Conservation (phyloP, 805 yeast genomes). For the Candida stauntonica region DNA sequence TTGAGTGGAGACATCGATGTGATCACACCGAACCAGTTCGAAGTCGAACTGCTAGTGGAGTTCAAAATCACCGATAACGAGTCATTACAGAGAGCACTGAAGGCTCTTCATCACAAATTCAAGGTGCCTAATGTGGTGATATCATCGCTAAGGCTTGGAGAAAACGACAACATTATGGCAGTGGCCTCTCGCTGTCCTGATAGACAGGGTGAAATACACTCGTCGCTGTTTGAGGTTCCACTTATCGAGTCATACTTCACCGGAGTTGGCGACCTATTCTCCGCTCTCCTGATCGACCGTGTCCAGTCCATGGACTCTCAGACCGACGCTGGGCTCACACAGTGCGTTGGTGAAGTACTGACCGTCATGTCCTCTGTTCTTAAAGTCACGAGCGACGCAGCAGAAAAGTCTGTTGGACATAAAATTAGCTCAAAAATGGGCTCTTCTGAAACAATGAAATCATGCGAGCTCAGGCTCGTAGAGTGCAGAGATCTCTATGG, state of each 20-base stretch:
- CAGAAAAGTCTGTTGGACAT: conserved; percentile 33
- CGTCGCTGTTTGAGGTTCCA: conserved; percentile 44
- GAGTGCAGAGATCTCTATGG: conserved; percentile 44
- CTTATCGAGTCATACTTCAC: conserved; percentile 78
- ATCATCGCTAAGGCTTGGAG: conserved; percentile 45
- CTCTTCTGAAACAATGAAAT: conserved; percentile 59
- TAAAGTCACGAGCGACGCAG: conserved; percentile 40
- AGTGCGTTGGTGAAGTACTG: conserved; percentile 50
- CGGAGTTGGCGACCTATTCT: conserved; percentile 91
- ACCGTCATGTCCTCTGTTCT: conserved; percentile 52
- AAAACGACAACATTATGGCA: conserved; percentile 13
- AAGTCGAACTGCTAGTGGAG: conserved; percentile 67
- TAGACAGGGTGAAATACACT: conserved; percentile 5
- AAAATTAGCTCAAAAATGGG: conserved; percentile 46
- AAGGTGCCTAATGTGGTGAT: conserved; percentile 59
- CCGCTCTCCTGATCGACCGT: conserved; percentile 71
- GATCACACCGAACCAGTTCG: conserved; percentile 90
- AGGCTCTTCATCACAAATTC: conserved; percentile 42
- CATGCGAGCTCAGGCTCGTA: conserved; percentile 66
- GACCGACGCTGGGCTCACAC: conserved; percentile 13
- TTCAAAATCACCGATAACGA: conserved; percentile 37
- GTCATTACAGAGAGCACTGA: conserved; percentile 43
- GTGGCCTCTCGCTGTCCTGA: conserved; percentile 17
- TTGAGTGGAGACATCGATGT: conserved; percentile 51
- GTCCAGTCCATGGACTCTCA: conserved; percentile 30